phyloP scores from a whole-genome alignment of 352 stramenopile species.

The Phytophthora litchii region DNA sequence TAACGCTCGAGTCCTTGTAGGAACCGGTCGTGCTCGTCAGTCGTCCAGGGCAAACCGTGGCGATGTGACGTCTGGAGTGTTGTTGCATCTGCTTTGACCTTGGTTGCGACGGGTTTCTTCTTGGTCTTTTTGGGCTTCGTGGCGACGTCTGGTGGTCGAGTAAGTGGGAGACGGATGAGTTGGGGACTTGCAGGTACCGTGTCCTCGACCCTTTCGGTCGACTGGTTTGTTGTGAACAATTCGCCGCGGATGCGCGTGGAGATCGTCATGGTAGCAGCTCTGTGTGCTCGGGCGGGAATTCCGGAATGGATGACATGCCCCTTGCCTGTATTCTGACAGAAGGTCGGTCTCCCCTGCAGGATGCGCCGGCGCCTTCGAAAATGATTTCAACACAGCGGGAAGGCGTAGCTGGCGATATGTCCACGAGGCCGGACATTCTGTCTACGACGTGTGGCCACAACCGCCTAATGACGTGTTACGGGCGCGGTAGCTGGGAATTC shows the following conservation, averaged over 20 bases:
- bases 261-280: constrained; percentile 35
- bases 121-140: constrained; percentile 21
- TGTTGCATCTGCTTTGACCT: background rate
- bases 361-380: constrained; percentile 28
- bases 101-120: background rate
- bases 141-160: constrained; percentile 20
- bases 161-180: constrained; percentile 36
- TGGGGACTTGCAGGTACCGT: constrained; percentile 10
- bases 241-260: constrained; percentile 35
- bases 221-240: constrained; percentile 22
- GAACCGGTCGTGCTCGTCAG: constrained; percentile 60
- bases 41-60: constrained; percentile 40
- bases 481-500: constrained; percentile 4
- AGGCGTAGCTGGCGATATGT: constrained; percentile 24
- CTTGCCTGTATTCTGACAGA: constrained; percentile 6
- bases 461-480: constrained; percentile 34
- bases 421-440: constrained; percentile 1
- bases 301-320: constrained; percentile 15
- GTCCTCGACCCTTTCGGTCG: background rate
- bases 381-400: constrained; percentile 10
- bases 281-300: constrained; percentile 19
- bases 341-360: constrained; percentile 2
- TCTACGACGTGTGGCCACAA: constrained; percentile 3
- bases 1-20: constrained; percentile 53
- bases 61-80: constrained; percentile 10